Evolutionary conservation across 805 yeast genomes (phyloP).

Genomic region (Teunomyces barrocoloradensis): DNA sequence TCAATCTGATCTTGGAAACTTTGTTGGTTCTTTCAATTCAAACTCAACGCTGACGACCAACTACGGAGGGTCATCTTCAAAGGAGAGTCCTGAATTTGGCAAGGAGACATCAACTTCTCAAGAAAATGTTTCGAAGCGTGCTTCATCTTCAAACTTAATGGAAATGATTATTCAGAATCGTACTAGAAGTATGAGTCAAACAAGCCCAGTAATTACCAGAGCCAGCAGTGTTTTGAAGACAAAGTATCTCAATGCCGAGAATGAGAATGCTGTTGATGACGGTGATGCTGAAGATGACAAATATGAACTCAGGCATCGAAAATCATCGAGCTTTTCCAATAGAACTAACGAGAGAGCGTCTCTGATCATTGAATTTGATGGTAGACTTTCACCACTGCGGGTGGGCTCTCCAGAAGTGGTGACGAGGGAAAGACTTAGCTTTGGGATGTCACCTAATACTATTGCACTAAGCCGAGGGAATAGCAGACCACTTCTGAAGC

Average conservation of each 20-base stretch:
- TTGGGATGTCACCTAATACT: conserved; percentile 5
- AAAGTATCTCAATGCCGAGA: conserved; percentile 10
- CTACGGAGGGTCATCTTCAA: conserved; percentile 21
- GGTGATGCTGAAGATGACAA: conserved; percentile 17
- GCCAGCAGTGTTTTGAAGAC: conserved; percentile 5
- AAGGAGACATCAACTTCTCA: conserved; percentile 5
- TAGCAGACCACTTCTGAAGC: background rate
- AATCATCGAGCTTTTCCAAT: background rate
- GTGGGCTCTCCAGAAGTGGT: conserved; percentile 8
- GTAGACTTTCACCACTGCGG: conserved; percentile 6
- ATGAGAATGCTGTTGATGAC: conserved; percentile 22
- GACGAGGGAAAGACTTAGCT: background rate
- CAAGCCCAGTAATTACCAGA: conserved; percentile 14
- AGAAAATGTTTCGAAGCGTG: conserved; percentile 12
- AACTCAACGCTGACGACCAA: conserved; percentile 41
- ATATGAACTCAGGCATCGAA: background rate
- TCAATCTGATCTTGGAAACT: conserved; percentile 37
- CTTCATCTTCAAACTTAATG: conserved; percentile 19
- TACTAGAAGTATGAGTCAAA: conserved; percentile 13
- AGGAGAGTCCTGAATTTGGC: background rate
- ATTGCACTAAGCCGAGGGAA: background rate
- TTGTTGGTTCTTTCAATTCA: conserved; percentile 42
- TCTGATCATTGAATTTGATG: conserved; percentile 3
- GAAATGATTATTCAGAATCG: conserved; percentile 22
- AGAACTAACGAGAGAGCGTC: conserved; percentile 1